These are phyloP conservation scores for Excoecaria cochinchinensis DNA, from an alignment of 345 rosid genomes.

Conservation along the genomic window DNA sequence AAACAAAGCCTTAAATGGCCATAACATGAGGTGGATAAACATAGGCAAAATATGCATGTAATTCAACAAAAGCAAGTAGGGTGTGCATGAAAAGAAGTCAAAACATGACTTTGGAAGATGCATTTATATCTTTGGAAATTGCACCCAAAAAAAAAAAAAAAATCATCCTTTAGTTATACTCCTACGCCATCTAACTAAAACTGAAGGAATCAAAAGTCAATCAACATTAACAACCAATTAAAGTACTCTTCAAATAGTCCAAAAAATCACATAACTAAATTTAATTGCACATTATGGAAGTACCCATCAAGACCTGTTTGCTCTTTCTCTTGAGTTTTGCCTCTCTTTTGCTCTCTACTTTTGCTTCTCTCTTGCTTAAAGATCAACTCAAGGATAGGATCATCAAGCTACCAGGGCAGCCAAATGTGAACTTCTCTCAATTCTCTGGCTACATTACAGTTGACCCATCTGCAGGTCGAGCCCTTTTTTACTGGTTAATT, in stretches of 20 bases:
- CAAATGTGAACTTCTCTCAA: conserved; percentile 67
- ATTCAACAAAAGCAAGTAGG: conserved; percentile 20
- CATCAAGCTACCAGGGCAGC: conserved; percentile 64
- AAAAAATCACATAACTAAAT: not conserved
- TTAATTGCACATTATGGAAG: conserved; percentile 10
- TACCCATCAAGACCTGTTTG: conserved; percentile 7
- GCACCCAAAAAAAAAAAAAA: not conserved
- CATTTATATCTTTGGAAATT: not conserved
- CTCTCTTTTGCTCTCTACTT: conserved; percentile 6
- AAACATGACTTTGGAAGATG: conserved; percentile 9
- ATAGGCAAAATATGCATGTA: not conserved
- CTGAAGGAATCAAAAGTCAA: conserved; percentile 17
- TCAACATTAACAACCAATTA: not conserved
- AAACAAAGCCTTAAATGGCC: not conserved
- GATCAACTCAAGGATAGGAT: conserved; percentile 60
- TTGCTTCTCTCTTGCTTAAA: conserved; percentile 12
- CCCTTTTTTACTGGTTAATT: conserved; percentile 75
- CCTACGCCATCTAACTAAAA: conserved; percentile 11
- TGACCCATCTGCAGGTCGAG: conserved; percentile 48
- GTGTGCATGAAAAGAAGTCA: conserved; percentile 12
- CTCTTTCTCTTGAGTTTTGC: not conserved
- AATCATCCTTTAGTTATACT: conserved; percentile 17
- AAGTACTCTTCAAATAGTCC: conserved; percentile 7
- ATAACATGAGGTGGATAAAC: not conserved
- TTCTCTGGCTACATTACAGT: conserved; percentile 77